Percentiles rank a stretch among this genome's conserved stretches.
phyloP scores from a whole-genome alignment of 2,329 filamentous ascomycete species.

The Aureobasidium uvarum region DNA sequence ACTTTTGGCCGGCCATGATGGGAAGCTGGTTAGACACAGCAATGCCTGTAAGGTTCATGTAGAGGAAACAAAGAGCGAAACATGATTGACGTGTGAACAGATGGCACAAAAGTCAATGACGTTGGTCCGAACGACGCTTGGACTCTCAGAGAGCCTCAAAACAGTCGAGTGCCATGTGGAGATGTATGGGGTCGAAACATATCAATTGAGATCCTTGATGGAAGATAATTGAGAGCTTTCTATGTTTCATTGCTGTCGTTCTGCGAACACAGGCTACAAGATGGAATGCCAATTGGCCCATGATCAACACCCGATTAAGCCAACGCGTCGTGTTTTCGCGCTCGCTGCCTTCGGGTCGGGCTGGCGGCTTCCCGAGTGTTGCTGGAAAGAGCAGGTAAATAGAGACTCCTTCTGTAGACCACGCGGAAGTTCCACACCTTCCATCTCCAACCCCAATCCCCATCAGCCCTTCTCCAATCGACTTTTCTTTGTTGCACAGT shows the following conservation, averaged over 20 bases:
- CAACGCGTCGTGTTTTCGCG: background rate
- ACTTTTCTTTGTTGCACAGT: conserved; percentile 17
- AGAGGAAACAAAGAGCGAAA: background rate
- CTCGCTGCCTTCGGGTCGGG: conserved; percentile 7
- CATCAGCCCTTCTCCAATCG: background rate
- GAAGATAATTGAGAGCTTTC: background rate
- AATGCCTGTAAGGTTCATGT: background rate
- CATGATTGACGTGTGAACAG: background rate
- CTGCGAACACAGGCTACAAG: background rate
- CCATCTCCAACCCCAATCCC: background rate
- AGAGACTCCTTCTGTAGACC: background rate
- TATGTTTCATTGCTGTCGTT: background rate
- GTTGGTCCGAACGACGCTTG: background rate
- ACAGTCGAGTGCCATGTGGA: background rate
- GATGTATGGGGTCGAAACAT: background rate
- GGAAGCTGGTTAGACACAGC: background rate
- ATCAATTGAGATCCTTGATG: background rate
- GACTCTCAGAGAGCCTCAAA: background rate
- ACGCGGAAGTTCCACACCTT: background rate
- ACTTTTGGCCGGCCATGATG: conserved; percentile 26
- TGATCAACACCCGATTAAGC: background rate
- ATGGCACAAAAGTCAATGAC: conserved; percentile 8
- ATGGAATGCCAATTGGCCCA: background rate
- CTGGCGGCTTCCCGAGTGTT: background rate
- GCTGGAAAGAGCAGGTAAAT: background rate